Base-by-base conservation (phyloP, 176 grass and related monocot genomes). In the Neostapfia colusana region DNA sequence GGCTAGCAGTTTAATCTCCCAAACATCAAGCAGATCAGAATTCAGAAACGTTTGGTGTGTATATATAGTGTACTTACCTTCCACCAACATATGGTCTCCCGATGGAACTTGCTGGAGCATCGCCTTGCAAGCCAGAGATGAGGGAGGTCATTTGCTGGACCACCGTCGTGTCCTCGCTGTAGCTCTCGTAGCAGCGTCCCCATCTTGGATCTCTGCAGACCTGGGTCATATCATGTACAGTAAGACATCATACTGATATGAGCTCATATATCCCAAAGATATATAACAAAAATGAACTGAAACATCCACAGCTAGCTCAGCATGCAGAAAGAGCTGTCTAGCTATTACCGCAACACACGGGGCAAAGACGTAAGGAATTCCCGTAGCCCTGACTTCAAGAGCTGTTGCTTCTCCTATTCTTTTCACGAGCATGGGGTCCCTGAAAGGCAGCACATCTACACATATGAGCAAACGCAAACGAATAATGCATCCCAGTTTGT, bases 151-250 rank as follows among this genome's bases (percentile, higher is more conserved):
- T 37, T 28, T 74, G 62, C 65, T 89, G 84, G 39, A 93, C 91
- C 68, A 90, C 73, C 81, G 72, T 86, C 63, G 88, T 76, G 37
- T 99, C 91, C 48, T 99, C 95, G 73, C 95, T 90, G 87, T 95
- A 99, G 83, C 95, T 99, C 81, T 99, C 95, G 63, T 85, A 99
- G 85, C 95, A 99, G 42, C 95, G 69, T 2, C 95, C 95, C 95
- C 95, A 99, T 41, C 89, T 92, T 10, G 95, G 91, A 66, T 99
- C 89, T 90, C 91, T 90, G 70, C 91, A 93, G 67, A 90, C 87
- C 91, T 93, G 73, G n/a, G 46, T 13, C 56, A 61, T 25, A 44
- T 46, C 69, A 76, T 66, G n/a, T n/a, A n/a, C 31, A 31, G 69
- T 46, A 66, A 64, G 31, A 8, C 15, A 50, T 4, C 15, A 50